Evolutionary conservation across 768 basidiomycete genomes (phyloP).

Genomic region (Rhodosporidiobolus sp.): DNA sequence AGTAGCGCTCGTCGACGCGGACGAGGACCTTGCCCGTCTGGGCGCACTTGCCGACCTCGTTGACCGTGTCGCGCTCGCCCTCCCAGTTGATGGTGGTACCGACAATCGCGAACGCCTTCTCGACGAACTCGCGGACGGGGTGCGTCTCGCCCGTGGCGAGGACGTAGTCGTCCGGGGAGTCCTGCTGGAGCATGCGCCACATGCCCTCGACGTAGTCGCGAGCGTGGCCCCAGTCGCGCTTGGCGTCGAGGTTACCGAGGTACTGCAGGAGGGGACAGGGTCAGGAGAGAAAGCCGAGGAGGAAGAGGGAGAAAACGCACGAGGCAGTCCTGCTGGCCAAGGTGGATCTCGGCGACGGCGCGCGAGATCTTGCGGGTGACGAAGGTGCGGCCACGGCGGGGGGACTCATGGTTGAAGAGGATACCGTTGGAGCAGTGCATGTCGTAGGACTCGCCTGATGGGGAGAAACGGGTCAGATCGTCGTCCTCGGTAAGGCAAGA

Average conservation of each 20-base stretch:
- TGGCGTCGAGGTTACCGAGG: conserved; percentile 88
- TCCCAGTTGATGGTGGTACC: conserved; percentile 73
- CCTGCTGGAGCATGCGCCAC: conserved; percentile 95
- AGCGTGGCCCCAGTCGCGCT: conserved; percentile 97
- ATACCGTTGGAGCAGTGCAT: conserved; percentile 98
- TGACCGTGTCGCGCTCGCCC: conserved; percentile 58
- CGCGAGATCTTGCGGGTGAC: conserved; percentile 92
- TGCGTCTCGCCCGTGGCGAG: conserved; percentile 96
- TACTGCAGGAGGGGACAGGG: conserved; percentile 51
- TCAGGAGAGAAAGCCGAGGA: not conserved
- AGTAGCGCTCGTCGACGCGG: conserved; percentile 81
- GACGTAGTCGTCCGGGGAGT: conserved; percentile 78
- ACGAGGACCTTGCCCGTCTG: conserved; percentile 71
- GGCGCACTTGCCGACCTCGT: conserved; percentile 72
- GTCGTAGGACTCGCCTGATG: conserved; percentile 91
- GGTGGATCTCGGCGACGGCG: conserved; percentile 83
- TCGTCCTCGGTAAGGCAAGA: too few species aligned
- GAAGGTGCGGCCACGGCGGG: conserved; percentile 88
- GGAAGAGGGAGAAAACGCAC: conserved; percentile 3
- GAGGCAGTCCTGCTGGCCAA: conserved; percentile 83
- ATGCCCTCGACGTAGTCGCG: conserved; percentile 84
- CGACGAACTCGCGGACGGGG: conserved; percentile 85
- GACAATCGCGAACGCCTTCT: conserved; percentile 73
- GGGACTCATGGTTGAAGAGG: conserved; percentile 97
- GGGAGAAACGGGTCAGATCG: not conserved